Conservation (phyloP, 2,329 filamentous ascomycete genomes). For the Penicillium digitatum region DNA sequence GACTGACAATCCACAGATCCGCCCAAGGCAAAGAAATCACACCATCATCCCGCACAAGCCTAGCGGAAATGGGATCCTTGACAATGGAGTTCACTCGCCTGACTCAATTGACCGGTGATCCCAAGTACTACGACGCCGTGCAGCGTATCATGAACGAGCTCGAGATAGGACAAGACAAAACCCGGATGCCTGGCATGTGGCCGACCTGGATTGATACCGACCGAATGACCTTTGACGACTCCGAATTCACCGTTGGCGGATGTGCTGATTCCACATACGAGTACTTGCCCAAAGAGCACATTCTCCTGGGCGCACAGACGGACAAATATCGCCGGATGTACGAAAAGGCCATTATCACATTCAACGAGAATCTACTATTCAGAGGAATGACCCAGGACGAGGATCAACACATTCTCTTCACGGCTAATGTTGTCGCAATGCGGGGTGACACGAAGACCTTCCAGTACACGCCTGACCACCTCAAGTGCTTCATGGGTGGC, state of each 20-base stretch:
- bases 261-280: conserved; percentile 50
- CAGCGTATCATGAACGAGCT: conserved; percentile 78
- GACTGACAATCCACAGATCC: conserved; percentile 35
- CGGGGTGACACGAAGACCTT: conserved; percentile 18
- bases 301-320: conserved; percentile 42
- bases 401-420: conserved; percentile 40
- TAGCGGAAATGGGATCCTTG: conserved; percentile 71
- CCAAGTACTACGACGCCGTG: conserved; percentile 85
- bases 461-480: conserved; percentile 51
- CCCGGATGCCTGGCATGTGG: conserved; percentile 72
- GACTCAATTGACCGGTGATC: conserved; percentile 73
- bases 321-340: conserved; percentile 46
- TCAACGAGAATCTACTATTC: conserved; percentile 43
- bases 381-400: conserved; percentile 43
- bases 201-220: conserved; percentile 66
- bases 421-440: conserved; percentile 30
- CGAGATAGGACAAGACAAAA: conserved; percentile 67
- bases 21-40: conserved; percentile 28
- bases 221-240: conserved; percentile 28
- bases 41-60: conserved; percentile 60
- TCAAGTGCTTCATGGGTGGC: conserved; percentile 59
- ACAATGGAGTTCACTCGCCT: conserved; percentile 89
- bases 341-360: conserved; percentile 36
- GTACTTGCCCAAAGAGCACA: conserved; percentile 49
- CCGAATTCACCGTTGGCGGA: conserved; percentile 43